Percentiles rank a stretch among this genome's conserved stretches.
Conservation (phyloP, 2,329 filamentous ascomycete species). For the Ophiocordyceps camponoti-saundersi region DNA sequence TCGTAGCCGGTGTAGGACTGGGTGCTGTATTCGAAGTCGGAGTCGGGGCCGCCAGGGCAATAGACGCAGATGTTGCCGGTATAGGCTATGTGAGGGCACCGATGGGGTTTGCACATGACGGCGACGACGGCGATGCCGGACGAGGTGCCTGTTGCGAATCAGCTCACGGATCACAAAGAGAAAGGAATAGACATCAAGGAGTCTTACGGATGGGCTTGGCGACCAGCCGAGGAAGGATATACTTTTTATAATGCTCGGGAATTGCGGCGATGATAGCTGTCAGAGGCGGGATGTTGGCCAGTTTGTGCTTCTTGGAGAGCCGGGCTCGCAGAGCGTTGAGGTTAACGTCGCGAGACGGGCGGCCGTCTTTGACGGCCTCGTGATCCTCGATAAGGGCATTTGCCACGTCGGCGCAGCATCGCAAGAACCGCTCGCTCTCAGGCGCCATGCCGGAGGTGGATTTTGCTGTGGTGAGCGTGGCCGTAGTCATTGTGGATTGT, state of each 20-base stretch:
- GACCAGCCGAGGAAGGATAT: constrained; percentile 88
- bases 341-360: constrained; percentile 73
- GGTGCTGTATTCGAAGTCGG: constrained; percentile 97
- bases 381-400: constrained; percentile 89
- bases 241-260: constrained; percentile 99
- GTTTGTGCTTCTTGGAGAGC: constrained; percentile 80
- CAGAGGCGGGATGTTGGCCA: constrained; percentile 75
- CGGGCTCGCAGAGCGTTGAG: constrained; percentile 76
- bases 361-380: constrained; percentile 61
- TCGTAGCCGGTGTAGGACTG: constrained; percentile 98
- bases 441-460: constrained; percentile 59
- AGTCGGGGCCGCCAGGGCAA: constrained; percentile 92
- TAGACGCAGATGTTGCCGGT: constrained; percentile 99
- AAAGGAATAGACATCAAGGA: not conserved
- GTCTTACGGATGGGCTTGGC: constrained; percentile 76
- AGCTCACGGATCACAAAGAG: not conserved
- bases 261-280: constrained; percentile 97
- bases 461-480: constrained; percentile 54
- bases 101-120: constrained; percentile 98
- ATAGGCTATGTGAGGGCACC: constrained; percentile 94
- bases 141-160: constrained; percentile 50
- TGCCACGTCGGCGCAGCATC: constrained; percentile 90
- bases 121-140: constrained; percentile 96
- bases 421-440: constrained; percentile 86
- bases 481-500: constrained; percentile 19